These are phyloP conservation scores for Cinnamomum micranthum DNA, from an alignment of 164 flowering plant species.

Conservation along the genomic window DNA sequence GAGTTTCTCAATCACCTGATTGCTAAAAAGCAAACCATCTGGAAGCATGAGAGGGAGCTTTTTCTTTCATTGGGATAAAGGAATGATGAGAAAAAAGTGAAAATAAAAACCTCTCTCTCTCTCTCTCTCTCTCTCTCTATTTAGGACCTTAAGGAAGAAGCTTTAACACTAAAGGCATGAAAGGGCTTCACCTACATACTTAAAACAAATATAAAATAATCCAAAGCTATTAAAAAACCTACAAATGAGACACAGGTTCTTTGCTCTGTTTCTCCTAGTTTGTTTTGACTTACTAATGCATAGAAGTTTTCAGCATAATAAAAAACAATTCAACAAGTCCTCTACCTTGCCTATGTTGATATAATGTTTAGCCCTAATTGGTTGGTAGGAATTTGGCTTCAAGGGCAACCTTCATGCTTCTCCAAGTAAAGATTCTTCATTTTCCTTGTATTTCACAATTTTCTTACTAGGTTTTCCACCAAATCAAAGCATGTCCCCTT, in stretches of 20 bases:
- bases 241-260: not conserved
- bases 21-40: no score
- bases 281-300: slow-evolving; percentile 1
- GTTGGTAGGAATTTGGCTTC: slow-evolving; percentile 1
- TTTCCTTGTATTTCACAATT: not conserved
- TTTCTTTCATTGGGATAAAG: no score
- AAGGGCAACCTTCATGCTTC: not conserved
- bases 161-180: no score
- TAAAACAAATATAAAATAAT: no score
- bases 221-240: no score
- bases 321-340: not conserved
- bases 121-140: no score
- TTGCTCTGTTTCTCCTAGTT: not conserved
- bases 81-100: no score
- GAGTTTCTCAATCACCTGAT: no score
- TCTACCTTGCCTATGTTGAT: not conserved
- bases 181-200: no score
- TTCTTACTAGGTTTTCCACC: not conserved
- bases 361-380: not conserved
- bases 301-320: not conserved
- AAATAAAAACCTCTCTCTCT: no score
- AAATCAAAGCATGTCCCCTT: slow-evolving; percentile 1
- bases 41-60: no score
- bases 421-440: not conserved
- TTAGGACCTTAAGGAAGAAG: no score